Conservation (phyloP, 2,329 filamentous ascomycete genomes). For the Sarocladium oryzae region DNA sequence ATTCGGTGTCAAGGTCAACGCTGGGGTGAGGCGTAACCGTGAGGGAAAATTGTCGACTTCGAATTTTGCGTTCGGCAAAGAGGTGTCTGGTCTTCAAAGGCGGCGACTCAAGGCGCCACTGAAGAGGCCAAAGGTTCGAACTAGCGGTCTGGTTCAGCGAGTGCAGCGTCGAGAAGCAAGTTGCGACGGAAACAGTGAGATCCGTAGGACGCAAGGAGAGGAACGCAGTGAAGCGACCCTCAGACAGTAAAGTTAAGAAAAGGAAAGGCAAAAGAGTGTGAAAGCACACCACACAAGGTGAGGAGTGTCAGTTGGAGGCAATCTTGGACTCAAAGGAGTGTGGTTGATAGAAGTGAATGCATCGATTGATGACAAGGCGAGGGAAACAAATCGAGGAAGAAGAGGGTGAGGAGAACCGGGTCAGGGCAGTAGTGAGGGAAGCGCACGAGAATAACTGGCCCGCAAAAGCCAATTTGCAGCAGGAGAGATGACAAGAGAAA, state of each 20-base stretch:
- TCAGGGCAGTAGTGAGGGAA: background rate
- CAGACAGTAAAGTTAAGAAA: background rate
- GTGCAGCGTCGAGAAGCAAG: no score
- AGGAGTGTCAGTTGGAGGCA: conserved; percentile 1
- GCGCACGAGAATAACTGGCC: no score
- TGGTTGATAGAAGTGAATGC: conserved; percentile 3
- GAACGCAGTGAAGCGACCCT: background rate
- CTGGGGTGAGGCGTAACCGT: no score
- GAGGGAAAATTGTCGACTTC: no score
- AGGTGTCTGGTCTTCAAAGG: no score
- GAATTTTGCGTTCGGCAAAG: background rate
- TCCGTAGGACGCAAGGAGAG: no score
- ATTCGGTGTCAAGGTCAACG: no score
- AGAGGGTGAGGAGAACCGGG: background rate
- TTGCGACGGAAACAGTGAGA: no score
- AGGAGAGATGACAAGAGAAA: background rate
- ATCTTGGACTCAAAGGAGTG: background rate
- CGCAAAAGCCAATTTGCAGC: no score
- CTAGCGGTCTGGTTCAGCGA: no score
- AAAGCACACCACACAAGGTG: background rate
- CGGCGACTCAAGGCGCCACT: no score
- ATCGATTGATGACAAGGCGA: background rate
- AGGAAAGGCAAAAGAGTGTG: background rate
- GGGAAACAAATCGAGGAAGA: conserved; percentile 8
- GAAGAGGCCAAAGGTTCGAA: no score